Evolutionary conservation across 495 filamentous ascomycete genomes (phyloP), one percentile per base, ranked within the genome.

Genomic region (Corynascus novoguineensis): DNA sequence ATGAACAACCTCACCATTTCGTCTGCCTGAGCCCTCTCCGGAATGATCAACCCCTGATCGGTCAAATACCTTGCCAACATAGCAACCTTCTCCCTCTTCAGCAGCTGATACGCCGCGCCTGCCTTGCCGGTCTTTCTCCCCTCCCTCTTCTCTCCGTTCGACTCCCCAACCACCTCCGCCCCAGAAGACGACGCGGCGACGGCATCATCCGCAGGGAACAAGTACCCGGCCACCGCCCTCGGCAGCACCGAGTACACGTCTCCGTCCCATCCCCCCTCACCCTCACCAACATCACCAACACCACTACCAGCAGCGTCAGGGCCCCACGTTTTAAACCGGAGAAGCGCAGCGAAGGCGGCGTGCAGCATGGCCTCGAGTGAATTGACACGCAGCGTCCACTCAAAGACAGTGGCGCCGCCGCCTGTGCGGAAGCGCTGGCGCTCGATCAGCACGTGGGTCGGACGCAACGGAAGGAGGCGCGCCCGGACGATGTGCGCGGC

Each of bases 331-430:
- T 32, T 19, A 2, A n/a, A n/a, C 12, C 25, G 10, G 11, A 15
- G 67, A 49, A 90, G 63, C 15, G 85, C 79, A 27, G 77, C 71
- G 9, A 96, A 68, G n/a, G 86, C 77, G 25, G 87, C 88, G 72
- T 93, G 86, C 2, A 97, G 68, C 86, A 96, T 96, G 0, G 83
- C 81, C 70, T 97, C 92, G 21, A 97, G 81, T 67, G 90, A 87
- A 59, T 95, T 95, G 4, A 97, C 92, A 2, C 90, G 78, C 31
- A 96, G 58, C 19, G 91, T 95, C 93, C 92, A 97, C 70, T 97
- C 89, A 34, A 84, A 81, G 3, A 97, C 81, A 7, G 82, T 78
- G 0, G 79, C 61, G 0, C 69, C 76, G 29, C 88, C 82, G 17
- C 74, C 75, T 11, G 84, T 85, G 25, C 93, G 87, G 71, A 86